These are phyloP conservation scores for Coemansia sp. DNA, from an alignment of 192 early-diverging fungal species.

Conservation along the genomic window DNA sequence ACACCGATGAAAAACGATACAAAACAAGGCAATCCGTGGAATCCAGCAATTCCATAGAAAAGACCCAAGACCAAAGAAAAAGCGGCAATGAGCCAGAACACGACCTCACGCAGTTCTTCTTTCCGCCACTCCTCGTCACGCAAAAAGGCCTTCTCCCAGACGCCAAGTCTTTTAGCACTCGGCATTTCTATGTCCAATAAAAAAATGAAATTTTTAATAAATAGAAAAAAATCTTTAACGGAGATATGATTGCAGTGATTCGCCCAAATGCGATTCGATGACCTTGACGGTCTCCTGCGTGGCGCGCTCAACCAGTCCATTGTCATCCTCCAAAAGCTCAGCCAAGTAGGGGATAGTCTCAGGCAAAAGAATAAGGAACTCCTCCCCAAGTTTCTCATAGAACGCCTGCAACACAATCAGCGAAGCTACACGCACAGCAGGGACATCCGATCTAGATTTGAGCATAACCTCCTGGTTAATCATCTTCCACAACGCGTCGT, in stretches of 20 bases:
- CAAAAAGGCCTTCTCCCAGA: constrained; percentile 47
- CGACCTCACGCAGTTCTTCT: constrained; percentile 44
- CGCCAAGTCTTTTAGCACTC: constrained; percentile 5
- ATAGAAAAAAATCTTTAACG: constrained; percentile 41
- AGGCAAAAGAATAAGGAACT: constrained; percentile 87
- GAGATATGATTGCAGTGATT: constrained; percentile 85
- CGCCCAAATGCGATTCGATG: constrained; percentile 91
- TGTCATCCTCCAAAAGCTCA: constrained; percentile 95
- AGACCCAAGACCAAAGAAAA: constrained; percentile 33
- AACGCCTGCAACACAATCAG: constrained; percentile 75
- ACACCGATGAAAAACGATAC: constrained; percentile 31
- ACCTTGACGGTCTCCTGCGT: constrained; percentile 80
- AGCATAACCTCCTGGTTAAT: constrained; percentile 83
- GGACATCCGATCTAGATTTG: constrained; percentile 73
- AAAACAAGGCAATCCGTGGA: constrained; percentile 39
- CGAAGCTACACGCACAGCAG: constrained; percentile 71
- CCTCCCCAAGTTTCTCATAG: constrained; percentile 89
- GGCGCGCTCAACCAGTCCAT: constrained; percentile 77
- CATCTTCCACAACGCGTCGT: constrained; percentile 85
- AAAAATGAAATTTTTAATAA: not conserved
- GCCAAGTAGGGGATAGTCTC: constrained; percentile 95
- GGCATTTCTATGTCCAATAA: not conserved
- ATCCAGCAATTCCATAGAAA: constrained; percentile 29
- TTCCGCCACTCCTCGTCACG: constrained; percentile 52
- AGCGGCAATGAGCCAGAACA: constrained; percentile 45